Evolutionary conservation across 306 rosid genomes (phyloP).

Genomic region (Medicago lupulina): DNA sequence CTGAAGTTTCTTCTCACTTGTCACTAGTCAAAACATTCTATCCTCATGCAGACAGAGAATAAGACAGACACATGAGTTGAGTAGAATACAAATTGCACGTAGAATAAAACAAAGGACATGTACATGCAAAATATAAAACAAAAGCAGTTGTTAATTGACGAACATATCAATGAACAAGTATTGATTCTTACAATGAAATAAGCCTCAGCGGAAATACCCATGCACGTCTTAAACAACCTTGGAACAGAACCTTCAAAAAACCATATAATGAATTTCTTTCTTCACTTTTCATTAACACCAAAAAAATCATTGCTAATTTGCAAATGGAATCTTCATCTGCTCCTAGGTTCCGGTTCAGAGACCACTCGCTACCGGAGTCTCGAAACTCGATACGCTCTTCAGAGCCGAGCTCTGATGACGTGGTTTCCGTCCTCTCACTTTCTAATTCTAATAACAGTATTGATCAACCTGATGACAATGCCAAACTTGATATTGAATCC

Average conservation of each 20-base stretch:
- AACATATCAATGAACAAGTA: conserved; percentile 31
- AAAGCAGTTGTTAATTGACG: conserved; percentile 10
- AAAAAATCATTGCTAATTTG: not conserved
- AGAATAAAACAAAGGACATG: not conserved
- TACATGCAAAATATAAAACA: not conserved
- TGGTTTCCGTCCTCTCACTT: conserved; percentile 47
- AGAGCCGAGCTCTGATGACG: conserved; percentile 50
- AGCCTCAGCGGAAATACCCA: conserved; percentile 32
- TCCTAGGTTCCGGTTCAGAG: conserved; percentile 66
- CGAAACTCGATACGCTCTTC: conserved; percentile 51
- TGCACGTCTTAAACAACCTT: conserved; percentile 5
- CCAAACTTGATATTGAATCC: conserved; percentile 62
- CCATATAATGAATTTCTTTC: not conserved
- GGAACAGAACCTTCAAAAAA: not conserved
- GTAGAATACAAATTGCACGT: not conserved
- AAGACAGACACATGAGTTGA: not conserved
- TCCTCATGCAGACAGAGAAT: not conserved
- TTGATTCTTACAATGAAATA: no score
- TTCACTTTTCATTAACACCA: not conserved
- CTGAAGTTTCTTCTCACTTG: not conserved
- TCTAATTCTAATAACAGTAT: conserved; percentile 16
- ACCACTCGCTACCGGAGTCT: conserved; percentile 54
- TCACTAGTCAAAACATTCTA: not conserved
- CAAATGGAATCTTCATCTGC: conserved; percentile 62
- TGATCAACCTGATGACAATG: conserved; percentile 28